These are phyloP conservation scores for Nissolia schottii DNA, from an alignment of 306 rosid genomes.

Conservation along the genomic window DNA sequence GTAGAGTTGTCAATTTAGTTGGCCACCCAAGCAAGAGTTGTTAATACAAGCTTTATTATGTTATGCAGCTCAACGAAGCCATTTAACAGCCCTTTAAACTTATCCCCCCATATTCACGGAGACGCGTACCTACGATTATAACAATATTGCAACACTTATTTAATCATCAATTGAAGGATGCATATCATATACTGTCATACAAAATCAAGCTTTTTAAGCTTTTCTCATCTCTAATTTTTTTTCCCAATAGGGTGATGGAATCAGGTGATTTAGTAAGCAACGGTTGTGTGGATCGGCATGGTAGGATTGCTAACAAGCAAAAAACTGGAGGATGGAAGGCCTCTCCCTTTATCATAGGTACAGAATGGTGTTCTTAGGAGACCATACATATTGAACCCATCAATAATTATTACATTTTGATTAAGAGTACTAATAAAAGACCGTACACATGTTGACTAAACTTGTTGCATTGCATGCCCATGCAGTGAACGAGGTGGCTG, in stretches of 20 bases:
- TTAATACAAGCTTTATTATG: too few relatives aligned
- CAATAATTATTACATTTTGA: background rate
- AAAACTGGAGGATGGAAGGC: slow-evolving; percentile 66
- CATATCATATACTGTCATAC: background rate
- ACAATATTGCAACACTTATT: background rate
- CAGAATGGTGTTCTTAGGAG: background rate
- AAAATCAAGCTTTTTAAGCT: background rate
- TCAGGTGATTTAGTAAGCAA: slow-evolving; percentile 35
- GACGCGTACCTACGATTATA: background rate
- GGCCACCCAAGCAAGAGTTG: too few relatives aligned
- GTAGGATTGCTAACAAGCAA: slow-evolving; percentile 42
- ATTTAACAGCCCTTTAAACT: too few relatives aligned
- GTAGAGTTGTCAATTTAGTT: too few relatives aligned
- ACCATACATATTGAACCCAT: background rate
- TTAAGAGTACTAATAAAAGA: background rate
- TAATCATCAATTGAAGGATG: background rate
- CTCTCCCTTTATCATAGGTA: slow-evolving; percentile 53
- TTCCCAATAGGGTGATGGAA: slow-evolving; percentile 26
- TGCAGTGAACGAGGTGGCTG: slow-evolving; percentile 53
- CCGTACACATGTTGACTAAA: background rate
- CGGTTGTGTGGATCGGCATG: slow-evolving; percentile 41
- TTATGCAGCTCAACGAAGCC: too few relatives aligned
- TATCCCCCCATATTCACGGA: slow-evolving; percentile 3
- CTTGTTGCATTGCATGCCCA: too few relatives aligned
- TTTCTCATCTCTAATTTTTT: background rate